Evolutionary conservation across 2,329 filamentous ascomycete genomes (phyloP), one percentile per base, ranked within the genome.

Genomic region (Colletotrichum tabaci): DNA sequence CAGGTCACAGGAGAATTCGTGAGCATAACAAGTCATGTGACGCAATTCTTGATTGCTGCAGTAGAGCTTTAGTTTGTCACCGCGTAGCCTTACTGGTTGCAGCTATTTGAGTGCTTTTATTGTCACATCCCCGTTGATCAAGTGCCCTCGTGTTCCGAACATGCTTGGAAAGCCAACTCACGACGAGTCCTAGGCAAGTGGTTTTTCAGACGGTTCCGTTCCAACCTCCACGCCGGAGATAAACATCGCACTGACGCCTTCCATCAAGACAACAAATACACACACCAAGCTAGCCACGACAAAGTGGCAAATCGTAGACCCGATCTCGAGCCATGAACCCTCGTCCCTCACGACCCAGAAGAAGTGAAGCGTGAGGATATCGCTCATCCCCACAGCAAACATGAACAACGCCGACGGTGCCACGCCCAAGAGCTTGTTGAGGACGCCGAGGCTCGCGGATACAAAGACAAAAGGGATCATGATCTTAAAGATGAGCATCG

Each of bases 301-400:
- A 82, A 98, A 99, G 80, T 98, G 95, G 78, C 91, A 97, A 75
- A 99, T 99, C 4, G 94, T 98, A 35, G 94, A 97, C 40, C 96
- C 96, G 79, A 99, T 99, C 80, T 99, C 96, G 71, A 99, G 84
- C 96, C 96, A 99, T 26, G 93, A 96, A 0, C 96, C 96, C 80
- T 99, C 96, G 76, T 99, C 96, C 77, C 93, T 93, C 56, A 99
- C 96, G 77, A 98, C 94, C 91, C 94, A 99, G 84, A 99, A 99
- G 86, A 99, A 99, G 77, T 96, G 94, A 63, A 99, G 87, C 4
- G 96, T 98, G 80, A 98, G 87, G 60, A 98, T 90, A 79, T 99
- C 96, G 72, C 93, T 95, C 61, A 97, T 90, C 0, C 93, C 93
- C 90, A 98, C 97, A 61, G 97, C 95, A 2, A 96, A 85, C 92